A percentile compares a stretch with the other conserved stretches of the same genome.
phyloP scores from a whole-genome alignment of 306 rosid genomes.

The Sesbania bispinosa region DNA sequence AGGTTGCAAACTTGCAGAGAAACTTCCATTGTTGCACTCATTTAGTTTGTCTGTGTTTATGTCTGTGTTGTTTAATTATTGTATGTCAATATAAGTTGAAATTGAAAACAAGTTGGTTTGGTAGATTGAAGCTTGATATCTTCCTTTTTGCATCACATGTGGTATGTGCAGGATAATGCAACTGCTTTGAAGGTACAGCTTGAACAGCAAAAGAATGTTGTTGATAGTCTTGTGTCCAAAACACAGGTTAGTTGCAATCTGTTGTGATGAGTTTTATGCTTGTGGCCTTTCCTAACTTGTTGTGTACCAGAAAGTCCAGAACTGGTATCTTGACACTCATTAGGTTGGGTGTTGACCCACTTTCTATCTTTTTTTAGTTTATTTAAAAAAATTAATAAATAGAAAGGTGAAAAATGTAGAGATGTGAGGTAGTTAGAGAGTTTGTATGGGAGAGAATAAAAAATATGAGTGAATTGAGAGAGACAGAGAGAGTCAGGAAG shows the following conservation, averaged over 20 bases:
- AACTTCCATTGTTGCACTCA: not conserved
- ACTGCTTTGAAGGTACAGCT: slow-evolving; percentile 63
- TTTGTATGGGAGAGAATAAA: not conserved
- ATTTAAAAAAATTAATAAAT: not conserved
- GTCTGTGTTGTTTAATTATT: not conserved
- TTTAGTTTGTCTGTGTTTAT: not conserved
- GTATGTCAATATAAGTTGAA: not conserved
- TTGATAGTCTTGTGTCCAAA: slow-evolving; percentile 64
- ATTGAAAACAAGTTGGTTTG: not conserved
- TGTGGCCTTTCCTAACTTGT: not conserved
- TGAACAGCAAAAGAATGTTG: slow-evolving; percentile 71
- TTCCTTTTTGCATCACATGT: not conserved
- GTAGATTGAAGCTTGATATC: not conserved
- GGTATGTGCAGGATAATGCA: slow-evolving; percentile 63
- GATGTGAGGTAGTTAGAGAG: not conserved
- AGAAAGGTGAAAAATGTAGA: not conserved
- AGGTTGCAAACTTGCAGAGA: not conserved
- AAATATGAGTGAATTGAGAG: not conserved
- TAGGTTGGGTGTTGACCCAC: not conserved
- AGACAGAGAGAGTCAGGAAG: too few relatives aligned
- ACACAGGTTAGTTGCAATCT: slow-evolving; percentile 50
- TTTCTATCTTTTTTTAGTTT: not conserved
- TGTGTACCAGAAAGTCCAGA: not conserved
- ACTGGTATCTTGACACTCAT: not conserved
- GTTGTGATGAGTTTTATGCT: not conserved